Evolutionary conservation across 139 green algal species (phyloP).

Genomic region (Haematococcus lacustris): DNA sequence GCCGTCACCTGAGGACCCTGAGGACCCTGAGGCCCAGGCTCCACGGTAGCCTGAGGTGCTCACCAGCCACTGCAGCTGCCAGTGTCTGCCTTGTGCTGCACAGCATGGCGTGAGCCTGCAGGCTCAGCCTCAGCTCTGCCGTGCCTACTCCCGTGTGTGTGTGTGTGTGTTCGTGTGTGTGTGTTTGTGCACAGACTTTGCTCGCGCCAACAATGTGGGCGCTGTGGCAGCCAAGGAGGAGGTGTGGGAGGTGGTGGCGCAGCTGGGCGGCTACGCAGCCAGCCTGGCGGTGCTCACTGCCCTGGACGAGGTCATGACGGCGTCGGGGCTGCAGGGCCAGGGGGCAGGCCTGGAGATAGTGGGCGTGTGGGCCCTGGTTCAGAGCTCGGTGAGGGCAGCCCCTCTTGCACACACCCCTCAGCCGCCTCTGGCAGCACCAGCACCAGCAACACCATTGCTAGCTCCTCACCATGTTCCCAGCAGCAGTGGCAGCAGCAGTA

Average conservation of each 20-base stretch:
- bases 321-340: slow-evolving; percentile 9
- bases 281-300: slow-evolving; percentile 56
- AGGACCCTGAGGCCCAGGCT: no score
- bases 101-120: no score
- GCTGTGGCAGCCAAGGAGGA: slow-evolving; percentile 87
- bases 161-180: background rate
- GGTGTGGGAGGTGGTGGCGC: slow-evolving; percentile 53
- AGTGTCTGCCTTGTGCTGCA: no score
- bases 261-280: slow-evolving; percentile 59
- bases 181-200: slow-evolving; percentile 53
- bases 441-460: background rate
- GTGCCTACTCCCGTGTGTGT: no score
- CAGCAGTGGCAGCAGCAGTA: background rate
- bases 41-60: no score
- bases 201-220: slow-evolving; percentile 67
- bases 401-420: no score
- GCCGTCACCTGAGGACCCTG: no score
- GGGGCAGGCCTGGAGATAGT: background rate
- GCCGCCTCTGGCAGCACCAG: background rate
- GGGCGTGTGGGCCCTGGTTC: slow-evolving; percentile 10
- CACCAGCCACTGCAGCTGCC: no score
- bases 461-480: background rate
- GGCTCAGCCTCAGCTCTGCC: no score
- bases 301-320: slow-evolving; percentile 18
- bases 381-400: slow-evolving; percentile 19